Evolutionary conservation across 2,329 filamentous ascomycete species (phyloP), one percentile per base, ranked within the genome.

Genomic region (Pestalotiopsis sp.): DNA sequence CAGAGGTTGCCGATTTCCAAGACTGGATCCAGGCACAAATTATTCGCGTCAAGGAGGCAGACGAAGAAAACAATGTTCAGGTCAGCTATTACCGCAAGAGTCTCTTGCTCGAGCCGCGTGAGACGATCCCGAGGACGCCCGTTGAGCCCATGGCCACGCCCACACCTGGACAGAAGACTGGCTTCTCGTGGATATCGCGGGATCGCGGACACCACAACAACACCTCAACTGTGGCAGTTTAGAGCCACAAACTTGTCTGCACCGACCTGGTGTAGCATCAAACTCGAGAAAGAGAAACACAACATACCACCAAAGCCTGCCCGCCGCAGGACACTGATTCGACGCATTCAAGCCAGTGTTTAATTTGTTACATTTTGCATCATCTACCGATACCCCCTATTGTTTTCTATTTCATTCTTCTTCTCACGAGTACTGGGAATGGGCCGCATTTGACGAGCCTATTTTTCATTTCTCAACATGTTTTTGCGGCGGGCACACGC

Each of bases 1-100:
- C 88, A 1, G 92, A 96, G 76, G 85, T 98, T 3, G 90, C 93
- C 0, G 95, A 98, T 74, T 87, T 99, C 78, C 95, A 98, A 78
- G 91, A 95, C 27, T 99, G 95, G 95, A 90, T 99, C 79, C 89
- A 95, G 71, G 87, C 89, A 25, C 93, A 98, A 79, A 90, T 98
- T 64, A 84, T 89, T 61, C 90, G 92, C 36, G 93, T 98, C 60
- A 92, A 92, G 13, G 87, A 89, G 69, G 75, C 83, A 71, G 82
- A 86, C 74, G 77, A 84, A 74, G 78, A 84, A 74, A 52, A 52
- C 27, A 90, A 88, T 63, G 85, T 87, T n/a, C 87, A 90, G 76
- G 85, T 88, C 69, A 85, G 80, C 52, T 88, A 90, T 78, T 97
- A 97, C 79, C 90, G 94, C 72, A 94, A 95, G 76, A 97, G 93